Evolutionary conservation across 1,284 basidiomycete genomes (phyloP).

Genomic region (Irpex lacteus): DNA sequence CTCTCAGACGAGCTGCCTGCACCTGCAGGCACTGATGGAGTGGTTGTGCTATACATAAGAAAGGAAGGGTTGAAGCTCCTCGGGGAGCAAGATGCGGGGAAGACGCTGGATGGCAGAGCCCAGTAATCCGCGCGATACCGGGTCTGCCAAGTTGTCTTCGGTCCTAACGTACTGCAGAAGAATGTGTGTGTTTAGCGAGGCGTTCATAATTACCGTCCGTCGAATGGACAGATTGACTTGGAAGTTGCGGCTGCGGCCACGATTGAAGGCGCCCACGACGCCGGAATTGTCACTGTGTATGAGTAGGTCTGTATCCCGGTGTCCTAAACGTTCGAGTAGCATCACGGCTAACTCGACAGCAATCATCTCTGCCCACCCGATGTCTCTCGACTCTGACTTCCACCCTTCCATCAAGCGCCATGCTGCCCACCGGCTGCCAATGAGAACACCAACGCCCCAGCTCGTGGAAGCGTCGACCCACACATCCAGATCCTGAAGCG

Average conservation of each 20-base stretch:
- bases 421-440: conserved; percentile 26
- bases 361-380: conserved; percentile 40
- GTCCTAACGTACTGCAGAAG: neutral
- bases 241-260: conserved; percentile 29
- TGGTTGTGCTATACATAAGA: neutral
- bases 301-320: conserved; percentile 15
- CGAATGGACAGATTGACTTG: conserved; percentile 27
- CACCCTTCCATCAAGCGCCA: conserved; percentile 29
- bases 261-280: conserved; percentile 33
- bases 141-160: neutral
- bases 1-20: neutral
- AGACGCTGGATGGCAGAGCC: neutral
- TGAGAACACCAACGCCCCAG: conserved; percentile 36
- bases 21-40: neutral
- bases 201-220: conserved; percentile 16
- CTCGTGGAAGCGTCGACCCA: conserved; percentile 35
- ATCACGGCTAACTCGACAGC: conserved; percentile 32
- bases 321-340: conserved; percentile 4
- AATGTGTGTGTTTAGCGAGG: conserved; percentile 23
- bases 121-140: neutral
- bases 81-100: neutral
- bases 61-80: neutral
- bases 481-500: conserved; percentile 19
- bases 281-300: conserved; percentile 39
- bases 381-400: conserved; percentile 26